Percentiles rank a stretch among this genome's conserved stretches.
These are phyloP conservation scores for Hyphopichia fennica DNA, from an alignment of 1,139 yeast genomes.

Conservation along the genomic window DNA sequence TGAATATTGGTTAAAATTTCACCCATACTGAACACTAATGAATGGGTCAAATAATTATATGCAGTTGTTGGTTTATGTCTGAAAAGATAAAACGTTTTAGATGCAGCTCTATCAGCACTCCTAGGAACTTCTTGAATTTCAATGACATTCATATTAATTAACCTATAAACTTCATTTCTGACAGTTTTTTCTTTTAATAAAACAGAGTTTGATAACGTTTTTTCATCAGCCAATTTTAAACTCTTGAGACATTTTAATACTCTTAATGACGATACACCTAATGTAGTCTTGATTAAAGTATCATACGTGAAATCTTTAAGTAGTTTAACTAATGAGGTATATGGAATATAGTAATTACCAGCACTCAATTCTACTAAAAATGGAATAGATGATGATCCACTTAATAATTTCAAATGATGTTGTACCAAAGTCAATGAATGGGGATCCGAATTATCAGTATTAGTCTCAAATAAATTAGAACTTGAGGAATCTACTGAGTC, in stretches of 20 bases:
- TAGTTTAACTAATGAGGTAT: slow-evolving; percentile 38
- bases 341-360: slow-evolving; percentile 44
- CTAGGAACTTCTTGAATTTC: slow-evolving; percentile 92
- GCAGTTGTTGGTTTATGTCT: slow-evolving; percentile 66
- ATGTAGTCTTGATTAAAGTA: slow-evolving; percentile 54
- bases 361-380: slow-evolving; percentile 47
- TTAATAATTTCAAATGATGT: slow-evolving; percentile 55
- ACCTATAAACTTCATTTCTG: slow-evolving; percentile 58
- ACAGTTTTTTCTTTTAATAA: slow-evolving; percentile 76
- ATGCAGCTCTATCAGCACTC: slow-evolving; percentile 88
- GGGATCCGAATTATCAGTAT: slow-evolving; percentile 14
- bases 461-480: slow-evolving; percentile 20
- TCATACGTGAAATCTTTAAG: slow-evolving; percentile 63
- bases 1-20: slow-evolving; percentile 58
- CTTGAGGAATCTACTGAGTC: slow-evolving; percentile 13
- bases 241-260: slow-evolving; percentile 67
- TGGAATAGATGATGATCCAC: slow-evolving; percentile 41
- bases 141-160: slow-evolving; percentile 57
- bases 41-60: slow-evolving; percentile 45
- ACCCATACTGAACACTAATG: slow-evolving; percentile 52
- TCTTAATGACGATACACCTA: slow-evolving; percentile 60
- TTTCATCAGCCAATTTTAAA: slow-evolving; percentile 77
- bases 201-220: slow-evolving; percentile 73
- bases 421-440: slow-evolving; percentile 30
- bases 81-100: slow-evolving; percentile 81